A percentile compares a stretch with the other conserved stretches of the same genome.
Evolutionary conservation across 257 asterid genomes (phyloP).

Genomic region (Nyctanthes arbortristis): DNA sequence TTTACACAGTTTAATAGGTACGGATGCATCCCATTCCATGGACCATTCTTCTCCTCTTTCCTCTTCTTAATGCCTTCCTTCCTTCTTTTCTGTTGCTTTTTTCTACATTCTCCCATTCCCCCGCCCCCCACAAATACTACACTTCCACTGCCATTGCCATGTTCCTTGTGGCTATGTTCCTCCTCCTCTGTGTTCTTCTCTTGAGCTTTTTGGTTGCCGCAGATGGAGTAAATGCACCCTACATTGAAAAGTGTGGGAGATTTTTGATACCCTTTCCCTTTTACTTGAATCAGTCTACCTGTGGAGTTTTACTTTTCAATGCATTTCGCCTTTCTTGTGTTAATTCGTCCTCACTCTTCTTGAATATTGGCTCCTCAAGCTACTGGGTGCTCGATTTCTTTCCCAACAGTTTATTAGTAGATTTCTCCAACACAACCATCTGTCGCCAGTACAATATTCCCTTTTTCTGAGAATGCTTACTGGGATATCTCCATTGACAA

Average conservation of each 20-base stretch:
- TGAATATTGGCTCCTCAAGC: conserved; percentile 38
- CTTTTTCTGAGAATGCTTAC: conserved; percentile 41
- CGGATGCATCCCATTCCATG: conserved; percentile 48
- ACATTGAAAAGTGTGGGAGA: conserved; percentile 41
- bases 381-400: conserved; percentile 54
- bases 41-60: conserved; percentile 57
- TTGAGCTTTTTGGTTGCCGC: conserved; percentile 5
- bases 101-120: neutral
- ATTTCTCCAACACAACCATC: conserved; percentile 49
- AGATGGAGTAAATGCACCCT: conserved; percentile 14
- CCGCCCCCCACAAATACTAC: neutral
- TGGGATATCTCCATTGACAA: conserved; percentile 57
- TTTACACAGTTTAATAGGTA: conserved; percentile 36
- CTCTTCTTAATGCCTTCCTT: conserved; percentile 37
- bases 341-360: conserved; percentile 47
- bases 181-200: conserved; percentile 23
- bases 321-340: conserved; percentile 54
- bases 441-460: conserved; percentile 56
- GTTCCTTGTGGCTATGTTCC: no score
- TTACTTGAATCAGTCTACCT: conserved; percentile 30
- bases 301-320: conserved; percentile 24
- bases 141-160: conserved; percentile 27
- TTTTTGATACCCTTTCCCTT: conserved; percentile 58
- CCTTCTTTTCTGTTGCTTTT: no score
- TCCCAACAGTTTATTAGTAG: conserved; percentile 52